These are phyloP conservation scores for Priceomyces haplophilus DNA, from an alignment of 805 yeast species.

Conservation along the genomic window DNA sequence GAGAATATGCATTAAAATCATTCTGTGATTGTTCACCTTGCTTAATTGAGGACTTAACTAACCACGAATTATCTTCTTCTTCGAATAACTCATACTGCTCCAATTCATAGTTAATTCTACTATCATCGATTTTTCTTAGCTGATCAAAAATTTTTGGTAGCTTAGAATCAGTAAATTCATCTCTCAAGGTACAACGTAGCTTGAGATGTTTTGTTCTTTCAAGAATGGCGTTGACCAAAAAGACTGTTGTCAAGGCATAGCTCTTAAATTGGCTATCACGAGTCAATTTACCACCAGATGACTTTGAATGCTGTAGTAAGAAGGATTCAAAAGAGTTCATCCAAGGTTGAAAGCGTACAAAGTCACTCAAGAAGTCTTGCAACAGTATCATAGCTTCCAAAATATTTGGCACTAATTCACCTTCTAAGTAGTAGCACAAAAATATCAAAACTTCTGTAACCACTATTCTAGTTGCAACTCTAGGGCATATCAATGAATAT, in stretches of 20 bases:
- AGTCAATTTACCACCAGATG: conserved; percentile 6
- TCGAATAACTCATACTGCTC: conserved; percentile 37
- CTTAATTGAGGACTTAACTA: conserved; percentile 6
- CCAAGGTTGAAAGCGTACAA: conserved; percentile 41
- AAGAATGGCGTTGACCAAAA: conserved; percentile 34
- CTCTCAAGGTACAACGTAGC: conserved; percentile 28
- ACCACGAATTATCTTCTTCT: conserved; percentile 36
- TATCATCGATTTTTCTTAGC: conserved; percentile 27
- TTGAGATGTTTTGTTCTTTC: conserved; percentile 25
- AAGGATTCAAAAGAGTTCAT: conserved; percentile 33
- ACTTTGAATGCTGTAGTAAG: conserved; percentile 27
- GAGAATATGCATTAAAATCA: conserved; percentile 4
- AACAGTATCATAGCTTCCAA: conserved; percentile 31
- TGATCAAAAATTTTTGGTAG: conserved; percentile 35
- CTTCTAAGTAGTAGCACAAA: conserved; percentile 25
- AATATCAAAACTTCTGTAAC: conserved; percentile 44
- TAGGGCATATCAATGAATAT: conserved; percentile 38
- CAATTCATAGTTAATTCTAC: conserved; percentile 33
- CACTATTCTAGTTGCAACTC: conserved; percentile 36
- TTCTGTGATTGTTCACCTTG: neutral
- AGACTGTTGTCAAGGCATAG: conserved; percentile 35
- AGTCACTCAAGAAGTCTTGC: conserved; percentile 36
- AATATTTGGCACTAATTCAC: conserved; percentile 22
- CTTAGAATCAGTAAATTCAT: conserved; percentile 37
- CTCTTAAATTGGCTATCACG: conserved; percentile 21